Evolutionary conservation across 257 asterid species (phyloP).

Genomic region (Solanum chmielewskii): DNA sequence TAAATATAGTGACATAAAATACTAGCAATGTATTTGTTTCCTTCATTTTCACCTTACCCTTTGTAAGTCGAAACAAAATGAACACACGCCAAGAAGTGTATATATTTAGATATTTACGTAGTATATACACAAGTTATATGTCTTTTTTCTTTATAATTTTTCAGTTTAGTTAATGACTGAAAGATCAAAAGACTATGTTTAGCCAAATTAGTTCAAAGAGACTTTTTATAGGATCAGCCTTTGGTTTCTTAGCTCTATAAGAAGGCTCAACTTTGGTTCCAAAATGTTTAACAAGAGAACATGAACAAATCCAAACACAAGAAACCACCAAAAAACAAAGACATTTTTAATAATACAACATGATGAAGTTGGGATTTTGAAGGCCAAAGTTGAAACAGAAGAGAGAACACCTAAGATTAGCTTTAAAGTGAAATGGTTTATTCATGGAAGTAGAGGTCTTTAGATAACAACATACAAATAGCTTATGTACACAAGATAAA

Average conservation of each 20-base stretch:
- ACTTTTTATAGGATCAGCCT: neutral
- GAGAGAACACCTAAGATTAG: neutral
- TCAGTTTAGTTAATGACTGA: too few species aligned
- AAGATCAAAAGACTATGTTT: constrained; percentile 11
- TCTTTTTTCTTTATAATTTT: too few species aligned
- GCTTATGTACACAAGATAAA: neutral
- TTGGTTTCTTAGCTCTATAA: neutral
- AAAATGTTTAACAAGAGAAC: neutral
- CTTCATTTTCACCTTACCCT: neutral
- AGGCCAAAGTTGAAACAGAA: neutral
- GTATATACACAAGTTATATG: too few species aligned
- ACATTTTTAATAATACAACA: neutral
- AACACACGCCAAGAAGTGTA: too few species aligned
- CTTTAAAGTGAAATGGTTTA: neutral
- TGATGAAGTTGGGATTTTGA: neutral
- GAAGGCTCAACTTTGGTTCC: neutral
- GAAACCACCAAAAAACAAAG: neutral
- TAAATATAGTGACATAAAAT: neutral
- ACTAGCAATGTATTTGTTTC: neutral
- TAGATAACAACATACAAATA: neutral
- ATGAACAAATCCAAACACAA: neutral
- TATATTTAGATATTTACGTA: too few species aligned
- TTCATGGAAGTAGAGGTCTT: neutral
- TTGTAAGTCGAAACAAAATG: too few species aligned
- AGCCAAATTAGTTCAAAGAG: neutral